These are phyloP conservation scores for Ambrosiella xylebori DNA, from an alignment of 2,329 filamentous ascomycete genomes.

Conservation along the genomic window DNA sequence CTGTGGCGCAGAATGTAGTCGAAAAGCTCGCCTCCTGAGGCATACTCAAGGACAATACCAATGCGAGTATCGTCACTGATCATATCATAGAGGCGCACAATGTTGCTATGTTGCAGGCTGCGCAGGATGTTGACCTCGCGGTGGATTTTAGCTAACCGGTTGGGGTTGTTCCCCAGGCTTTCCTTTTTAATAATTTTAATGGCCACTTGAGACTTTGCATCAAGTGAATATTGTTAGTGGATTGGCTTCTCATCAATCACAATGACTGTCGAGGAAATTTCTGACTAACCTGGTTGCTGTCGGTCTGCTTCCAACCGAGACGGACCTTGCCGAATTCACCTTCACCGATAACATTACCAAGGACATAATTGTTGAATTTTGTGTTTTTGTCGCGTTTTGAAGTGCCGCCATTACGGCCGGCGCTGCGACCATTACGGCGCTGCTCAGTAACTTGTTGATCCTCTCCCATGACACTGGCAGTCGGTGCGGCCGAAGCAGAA, in stretches of 20 bases:
- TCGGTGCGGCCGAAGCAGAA: constrained; percentile 30
- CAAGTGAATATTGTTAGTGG: no score
- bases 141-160: constrained; percentile 86
- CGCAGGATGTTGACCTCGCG: constrained; percentile 86
- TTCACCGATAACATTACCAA: constrained; percentile 91
- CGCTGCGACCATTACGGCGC: constrained; percentile 14
- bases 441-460: constrained; percentile 23
- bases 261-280: background rate
- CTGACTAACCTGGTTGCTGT: constrained; percentile 55
- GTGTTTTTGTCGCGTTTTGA: constrained; percentile 48
- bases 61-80: constrained; percentile 95
- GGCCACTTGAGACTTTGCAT: constrained; percentile 46
- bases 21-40: constrained; percentile 91
- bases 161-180: constrained; percentile 72
- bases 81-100: constrained; percentile 94
- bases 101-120: constrained; percentile 84
- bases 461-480: constrained; percentile 27
- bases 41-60: constrained; percentile 95
- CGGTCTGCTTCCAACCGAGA: constrained; percentile 93
- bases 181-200: constrained; percentile 96
- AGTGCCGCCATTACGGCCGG: constrained; percentile 5
- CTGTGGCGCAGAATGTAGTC: constrained; percentile 96
- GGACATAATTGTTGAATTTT: constrained; percentile 87
- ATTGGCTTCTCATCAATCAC: no score
- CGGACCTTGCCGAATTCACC: constrained; percentile 99